phyloP scores from a whole-genome alignment of 805 yeast species.

The Debaryomyces maramus region DNA sequence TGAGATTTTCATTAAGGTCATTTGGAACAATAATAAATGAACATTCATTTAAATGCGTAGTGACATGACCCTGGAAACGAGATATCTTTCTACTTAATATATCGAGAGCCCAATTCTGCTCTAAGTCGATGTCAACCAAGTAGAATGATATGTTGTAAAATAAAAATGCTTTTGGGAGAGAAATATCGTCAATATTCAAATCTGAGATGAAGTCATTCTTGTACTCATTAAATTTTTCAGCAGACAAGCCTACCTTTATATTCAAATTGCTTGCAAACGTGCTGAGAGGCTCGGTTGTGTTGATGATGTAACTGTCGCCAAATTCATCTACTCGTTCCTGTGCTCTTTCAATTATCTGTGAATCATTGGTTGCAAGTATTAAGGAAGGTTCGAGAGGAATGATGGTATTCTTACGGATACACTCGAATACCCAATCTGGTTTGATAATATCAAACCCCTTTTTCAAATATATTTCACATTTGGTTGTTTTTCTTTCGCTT shows the following conservation, averaged over 20 bases:
- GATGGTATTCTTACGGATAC: constrained; percentile 43
- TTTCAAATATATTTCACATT: constrained; percentile 21
- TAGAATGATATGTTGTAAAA: constrained; percentile 37
- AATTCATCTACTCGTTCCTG: constrained; percentile 48
- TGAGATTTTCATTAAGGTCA: constrained; percentile 10
- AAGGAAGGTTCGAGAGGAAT: constrained; percentile 64
- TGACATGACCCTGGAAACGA: constrained; percentile 46
- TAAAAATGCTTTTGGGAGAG: constrained; percentile 26
- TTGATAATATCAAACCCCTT: constrained; percentile 59
- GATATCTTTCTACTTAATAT: constrained; percentile 28
- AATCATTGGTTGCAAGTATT: constrained; percentile 43
- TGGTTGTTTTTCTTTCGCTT: constrained; percentile 29
- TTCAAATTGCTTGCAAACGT: constrained; percentile 1
- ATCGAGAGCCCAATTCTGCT: constrained; percentile 7
- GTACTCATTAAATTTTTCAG: constrained; percentile 9
- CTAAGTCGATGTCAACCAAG: constrained; percentile 18
- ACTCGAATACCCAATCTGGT: constrained; percentile 74
- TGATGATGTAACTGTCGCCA: constrained; percentile 60
- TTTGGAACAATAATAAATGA: constrained; percentile 42
- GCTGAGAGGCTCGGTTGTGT: constrained; percentile 3
- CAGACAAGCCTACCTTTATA: constrained; percentile 11
- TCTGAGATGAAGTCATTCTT: constrained; percentile 13
- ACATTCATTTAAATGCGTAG: constrained; percentile 22
- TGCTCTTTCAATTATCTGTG: constrained; percentile 20
- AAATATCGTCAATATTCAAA: constrained; percentile 10